These are phyloP conservation scores for Cutaneotrichosporon dermatis DNA, from an alignment of 1,284 basidiomycete species.

Conservation along the genomic window DNA sequence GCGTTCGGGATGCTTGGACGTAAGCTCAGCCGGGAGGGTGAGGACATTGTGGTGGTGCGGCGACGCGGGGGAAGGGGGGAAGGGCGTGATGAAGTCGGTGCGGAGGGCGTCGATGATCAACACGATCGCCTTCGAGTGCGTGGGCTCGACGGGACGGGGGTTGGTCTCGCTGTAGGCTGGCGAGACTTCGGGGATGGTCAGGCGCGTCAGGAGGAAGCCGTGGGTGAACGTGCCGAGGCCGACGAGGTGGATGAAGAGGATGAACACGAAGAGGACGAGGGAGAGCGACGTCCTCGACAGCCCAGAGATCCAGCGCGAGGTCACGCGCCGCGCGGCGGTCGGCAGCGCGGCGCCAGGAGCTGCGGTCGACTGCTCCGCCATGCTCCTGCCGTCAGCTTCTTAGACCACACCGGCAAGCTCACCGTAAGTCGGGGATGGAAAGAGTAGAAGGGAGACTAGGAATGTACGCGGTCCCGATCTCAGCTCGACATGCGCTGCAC, in stretches of 20 bases:
- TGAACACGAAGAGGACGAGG: constrained; percentile 58
- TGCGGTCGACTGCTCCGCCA: background rate
- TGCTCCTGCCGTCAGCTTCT: background rate
- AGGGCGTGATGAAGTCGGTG: constrained; percentile 84
- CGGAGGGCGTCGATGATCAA: constrained; percentile 90
- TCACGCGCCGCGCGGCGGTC: constrained; percentile 10
- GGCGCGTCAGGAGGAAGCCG: constrained; percentile 80
- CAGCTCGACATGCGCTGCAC: background rate
- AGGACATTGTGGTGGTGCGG: constrained; percentile 78
- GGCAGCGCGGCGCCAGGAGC: constrained; percentile 4
- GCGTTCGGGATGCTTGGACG: constrained; percentile 58
- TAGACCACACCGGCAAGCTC: too few relatives aligned
- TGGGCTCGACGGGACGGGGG: constrained; percentile 54
- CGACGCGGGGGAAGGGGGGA: constrained; percentile 57
- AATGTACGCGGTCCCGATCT: too few relatives aligned
- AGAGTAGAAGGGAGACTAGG: background rate
- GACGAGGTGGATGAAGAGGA: constrained; percentile 52
- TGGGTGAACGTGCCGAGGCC: constrained; percentile 67
- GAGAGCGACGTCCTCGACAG: constrained; percentile 38
- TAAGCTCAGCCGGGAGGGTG: constrained; percentile 69
- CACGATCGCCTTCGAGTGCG: constrained; percentile 73
- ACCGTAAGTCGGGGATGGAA: too few relatives aligned
- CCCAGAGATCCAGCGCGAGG: constrained; percentile 27
- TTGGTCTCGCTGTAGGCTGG: constrained; percentile 49
- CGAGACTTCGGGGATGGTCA: constrained; percentile 63